Conservation (phyloP, 352 stramenopile genomes). For the Globisporangium middletonii region DNA sequence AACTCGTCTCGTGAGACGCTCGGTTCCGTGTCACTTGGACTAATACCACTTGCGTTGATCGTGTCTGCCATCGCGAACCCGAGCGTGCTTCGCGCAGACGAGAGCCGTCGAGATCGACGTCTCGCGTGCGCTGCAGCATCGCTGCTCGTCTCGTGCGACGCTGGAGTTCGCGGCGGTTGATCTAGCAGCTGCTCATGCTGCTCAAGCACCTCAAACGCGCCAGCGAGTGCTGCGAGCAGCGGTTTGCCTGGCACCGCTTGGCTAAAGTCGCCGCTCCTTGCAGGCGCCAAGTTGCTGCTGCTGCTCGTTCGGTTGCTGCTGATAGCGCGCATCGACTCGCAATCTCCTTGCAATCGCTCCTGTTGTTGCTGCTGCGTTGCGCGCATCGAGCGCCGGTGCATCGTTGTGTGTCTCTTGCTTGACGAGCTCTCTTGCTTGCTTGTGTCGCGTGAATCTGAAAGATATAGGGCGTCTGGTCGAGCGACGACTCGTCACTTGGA, state of each 20-base stretch:
- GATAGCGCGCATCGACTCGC: no score
- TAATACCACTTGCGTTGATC: background rate
- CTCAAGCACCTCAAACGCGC: constrained; percentile 6
- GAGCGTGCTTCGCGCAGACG: background rate
- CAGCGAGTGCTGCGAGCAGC: constrained; percentile 11
- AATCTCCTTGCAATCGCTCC: no score
- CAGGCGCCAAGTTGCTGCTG: background rate
- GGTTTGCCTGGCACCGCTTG: constrained; percentile 11
- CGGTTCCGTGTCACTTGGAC: background rate
- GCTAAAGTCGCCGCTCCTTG: background rate
- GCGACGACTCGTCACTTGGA: no score
- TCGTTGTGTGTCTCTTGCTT: no score
- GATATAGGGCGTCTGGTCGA: no score
- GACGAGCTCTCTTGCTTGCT: no score
- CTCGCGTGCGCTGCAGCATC: background rate
- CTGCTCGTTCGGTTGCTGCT: background rate
- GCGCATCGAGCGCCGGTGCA: no score
- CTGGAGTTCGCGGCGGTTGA: background rate
- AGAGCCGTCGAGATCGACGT: background rate
- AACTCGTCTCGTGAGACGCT: constrained; percentile 2
- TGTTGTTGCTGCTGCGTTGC: no score
- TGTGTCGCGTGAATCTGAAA: no score
- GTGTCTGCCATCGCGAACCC: background rate
- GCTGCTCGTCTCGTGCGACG: background rate
- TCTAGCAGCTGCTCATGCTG: background rate